Evolutionary conservation across 1,139 yeast genomes (phyloP), one percentile per base, ranked within the genome.

Genomic region (Taphrina betulina): DNA sequence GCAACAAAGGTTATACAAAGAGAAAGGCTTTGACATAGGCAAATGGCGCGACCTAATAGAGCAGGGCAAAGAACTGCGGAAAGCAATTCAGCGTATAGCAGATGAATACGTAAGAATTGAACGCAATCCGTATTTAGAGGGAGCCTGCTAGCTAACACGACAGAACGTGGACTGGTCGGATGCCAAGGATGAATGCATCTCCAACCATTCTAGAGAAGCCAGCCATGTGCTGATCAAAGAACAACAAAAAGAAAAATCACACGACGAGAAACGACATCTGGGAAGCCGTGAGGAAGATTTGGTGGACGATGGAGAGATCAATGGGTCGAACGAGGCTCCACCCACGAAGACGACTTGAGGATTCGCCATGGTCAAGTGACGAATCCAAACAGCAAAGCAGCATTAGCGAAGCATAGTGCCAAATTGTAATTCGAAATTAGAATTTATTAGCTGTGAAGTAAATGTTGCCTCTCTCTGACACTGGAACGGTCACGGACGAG

Each of bases 31-130:
- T 33, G 42, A 41, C 33, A 31, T 43, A 23, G 35, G 10, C 2
- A 40, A 34, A 5, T 53, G 57, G 57, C 48, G 48, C 8, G 57
- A 53, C 14, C 14, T 53, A 36, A 42, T 53, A 5, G 45, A 37
- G 12, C 37, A 53, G 17, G 57, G 57, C 10, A 43, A 41, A 22
- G 57, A 53, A 17, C 20, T 53, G 5, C 52, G 57, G 16, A 43
- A 35, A 17, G 57, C 36, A 33, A 44, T 53, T 12, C 33, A 40
- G 28, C 52, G 52, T 2, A 38, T 53, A 29, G 57, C 57, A 12
- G 37, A 31, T 3, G 57, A 53, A 42, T 53, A 53, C 22, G 31
- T 26, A 26, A 26, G 31, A 26, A 26, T 26, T 26, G 31, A 7
- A 26, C 10, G 33, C 10, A 12, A 28, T 8, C 37, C 37, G 14